These are phyloP conservation scores for Fusarium cyanostomum DNA, from an alignment of 2,329 filamentous ascomycete genomes.

Conservation along the genomic window DNA sequence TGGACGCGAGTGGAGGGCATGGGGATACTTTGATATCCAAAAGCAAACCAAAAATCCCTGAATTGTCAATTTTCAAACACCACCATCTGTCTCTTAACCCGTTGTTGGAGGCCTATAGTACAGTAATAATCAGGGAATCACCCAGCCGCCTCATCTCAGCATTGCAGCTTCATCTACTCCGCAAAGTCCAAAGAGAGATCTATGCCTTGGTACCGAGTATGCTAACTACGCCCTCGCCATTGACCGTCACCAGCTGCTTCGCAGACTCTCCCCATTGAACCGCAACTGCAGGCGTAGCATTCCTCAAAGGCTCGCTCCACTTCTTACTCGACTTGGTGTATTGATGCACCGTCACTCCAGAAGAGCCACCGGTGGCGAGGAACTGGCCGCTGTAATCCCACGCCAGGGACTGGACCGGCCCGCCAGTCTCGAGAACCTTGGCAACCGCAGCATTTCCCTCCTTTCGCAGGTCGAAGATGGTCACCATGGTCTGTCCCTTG, in stretches of 20 bases:
- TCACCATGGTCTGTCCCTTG: constrained; percentile 79
- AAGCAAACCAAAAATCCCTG: constrained; percentile 19
- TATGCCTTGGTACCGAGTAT: constrained; percentile 69
- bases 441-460: constrained; percentile 81
- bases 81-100: constrained; percentile 28
- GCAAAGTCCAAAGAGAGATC: constrained; percentile 10
- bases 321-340: constrained; percentile 87
- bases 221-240: constrained; percentile 77
- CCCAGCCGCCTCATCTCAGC: constrained; percentile 8
- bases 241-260: constrained; percentile 78
- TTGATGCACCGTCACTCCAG: constrained; percentile 86
- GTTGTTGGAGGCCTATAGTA: constrained; percentile 32
- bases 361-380: constrained; percentile 81
- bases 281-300: constrained; percentile 75
- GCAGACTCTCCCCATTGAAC: constrained; percentile 82
- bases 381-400: constrained; percentile 99
- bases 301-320: constrained; percentile 88
- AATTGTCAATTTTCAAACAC: constrained; percentile 41
- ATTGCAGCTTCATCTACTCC: constrained; percentile 12
- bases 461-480: constrained; percentile 93
- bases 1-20: background rate
- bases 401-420: constrained; percentile 75
- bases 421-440: constrained; percentile 88
- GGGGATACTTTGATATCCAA: background rate
- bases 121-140: constrained; percentile 31